These are phyloP conservation scores for Erucastrum elatum DNA, from an alignment of 345 rosid species.

Conservation along the genomic window DNA sequence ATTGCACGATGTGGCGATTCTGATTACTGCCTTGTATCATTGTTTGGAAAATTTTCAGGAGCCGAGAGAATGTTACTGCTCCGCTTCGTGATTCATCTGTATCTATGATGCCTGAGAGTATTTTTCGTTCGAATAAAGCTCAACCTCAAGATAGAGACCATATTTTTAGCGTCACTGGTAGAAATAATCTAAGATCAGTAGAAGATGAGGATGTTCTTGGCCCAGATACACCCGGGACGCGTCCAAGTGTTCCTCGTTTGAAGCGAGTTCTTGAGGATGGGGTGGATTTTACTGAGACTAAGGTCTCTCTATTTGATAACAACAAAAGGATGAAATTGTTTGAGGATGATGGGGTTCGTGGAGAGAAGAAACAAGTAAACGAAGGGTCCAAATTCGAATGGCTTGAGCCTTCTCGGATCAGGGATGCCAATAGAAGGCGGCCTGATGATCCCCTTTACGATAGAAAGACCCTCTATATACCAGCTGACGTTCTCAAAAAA, in stretches of 20 bases:
- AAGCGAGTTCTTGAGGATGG: constrained; percentile 67
- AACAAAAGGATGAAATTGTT: constrained; percentile 60
- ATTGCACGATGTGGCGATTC: not conserved
- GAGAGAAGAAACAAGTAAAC: constrained; percentile 49
- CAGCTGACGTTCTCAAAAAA: constrained; percentile 66
- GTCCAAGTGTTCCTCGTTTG: constrained; percentile 54
- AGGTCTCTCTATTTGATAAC: constrained; percentile 36
- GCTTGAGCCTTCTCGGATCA: constrained; percentile 74
- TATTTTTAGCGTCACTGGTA: constrained; percentile 26
- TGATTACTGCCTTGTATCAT: constrained; percentile 1
- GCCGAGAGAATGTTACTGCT: constrained; percentile 1
- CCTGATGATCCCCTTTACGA: constrained; percentile 80
- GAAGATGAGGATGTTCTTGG: constrained; percentile 49
- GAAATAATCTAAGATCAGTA: constrained; percentile 26
- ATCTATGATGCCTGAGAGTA: constrained; percentile 33
- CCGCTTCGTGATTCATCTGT: constrained; percentile 28
- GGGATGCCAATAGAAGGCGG: constrained; percentile 75
- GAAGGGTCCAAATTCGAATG: constrained; percentile 78
- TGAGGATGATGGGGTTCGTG: constrained; percentile 43
- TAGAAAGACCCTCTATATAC: constrained; percentile 73
- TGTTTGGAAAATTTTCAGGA: constrained; percentile 44
- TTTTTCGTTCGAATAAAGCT: constrained; percentile 23
- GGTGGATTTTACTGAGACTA: constrained; percentile 37
- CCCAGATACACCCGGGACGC: constrained; percentile 78
- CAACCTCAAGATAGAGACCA: constrained; percentile 36